Conservation (phyloP, 352 stramenopile genomes). For the Plasmopara viticola region DNA sequence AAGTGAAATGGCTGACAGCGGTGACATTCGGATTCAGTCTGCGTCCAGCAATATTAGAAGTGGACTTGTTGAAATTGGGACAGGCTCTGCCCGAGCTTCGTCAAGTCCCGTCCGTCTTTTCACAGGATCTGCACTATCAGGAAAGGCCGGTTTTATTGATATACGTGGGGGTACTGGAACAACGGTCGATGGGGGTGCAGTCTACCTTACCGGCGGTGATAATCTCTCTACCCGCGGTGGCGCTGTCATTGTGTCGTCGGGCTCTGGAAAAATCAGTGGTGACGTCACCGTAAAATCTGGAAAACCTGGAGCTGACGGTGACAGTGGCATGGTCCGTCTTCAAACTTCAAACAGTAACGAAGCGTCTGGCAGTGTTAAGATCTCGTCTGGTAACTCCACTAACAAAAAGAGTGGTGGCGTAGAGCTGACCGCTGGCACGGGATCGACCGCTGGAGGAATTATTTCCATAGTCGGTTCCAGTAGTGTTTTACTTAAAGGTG, state of each 20-base stretch:
- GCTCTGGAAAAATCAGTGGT: constrained; percentile 14
- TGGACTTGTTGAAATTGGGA: constrained; percentile 25
- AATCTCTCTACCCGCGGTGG: constrained; percentile 17
- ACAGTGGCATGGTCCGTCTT: constrained; percentile 24
- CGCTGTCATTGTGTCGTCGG: constrained; percentile 18
- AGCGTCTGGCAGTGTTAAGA: constrained; percentile 19
- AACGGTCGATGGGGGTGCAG: constrained; percentile 9
- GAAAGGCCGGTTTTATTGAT: constrained; percentile 26
- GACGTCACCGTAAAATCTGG: constrained; percentile 21
- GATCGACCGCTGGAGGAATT: constrained; percentile 14
- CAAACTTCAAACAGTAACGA: constrained; percentile 15
- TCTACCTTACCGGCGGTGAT: constrained; percentile 16
- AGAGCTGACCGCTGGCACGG: constrained; percentile 19
- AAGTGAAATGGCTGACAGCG: constrained; percentile 20
- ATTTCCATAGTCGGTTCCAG: constrained; percentile 22
- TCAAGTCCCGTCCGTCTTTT: constrained; percentile 26
- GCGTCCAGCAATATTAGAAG: constrained; percentile 18
- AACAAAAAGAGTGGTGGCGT: constrained; percentile 20
- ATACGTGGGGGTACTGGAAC: constrained; percentile 23
- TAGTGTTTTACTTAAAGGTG: constrained; percentile 13
- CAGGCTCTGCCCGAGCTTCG: constrained; percentile 18
- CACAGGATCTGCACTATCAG: constrained; percentile 18
- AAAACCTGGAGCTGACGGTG: constrained; percentile 11
- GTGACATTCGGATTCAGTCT: constrained; percentile 22
- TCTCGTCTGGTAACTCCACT: constrained; percentile 24